These are phyloP conservation scores for Naganishia onofrii DNA, from an alignment of 768 basidiomycete genomes.

Conservation along the genomic window DNA sequence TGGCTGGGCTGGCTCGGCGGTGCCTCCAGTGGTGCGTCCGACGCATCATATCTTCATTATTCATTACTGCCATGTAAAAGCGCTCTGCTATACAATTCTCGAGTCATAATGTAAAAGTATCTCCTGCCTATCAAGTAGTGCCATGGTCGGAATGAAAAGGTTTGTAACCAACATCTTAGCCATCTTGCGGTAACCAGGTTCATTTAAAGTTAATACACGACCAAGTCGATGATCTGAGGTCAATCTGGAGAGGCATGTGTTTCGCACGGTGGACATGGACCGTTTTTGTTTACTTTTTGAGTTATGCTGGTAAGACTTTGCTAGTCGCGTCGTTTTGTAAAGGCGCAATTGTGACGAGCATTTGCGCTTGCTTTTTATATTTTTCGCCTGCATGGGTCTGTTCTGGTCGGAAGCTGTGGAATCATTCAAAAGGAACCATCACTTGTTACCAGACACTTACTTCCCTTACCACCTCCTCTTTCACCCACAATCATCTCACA, in stretches of 20 bases:
- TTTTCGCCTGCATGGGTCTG: slow-evolving; percentile 12
- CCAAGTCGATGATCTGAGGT: too few relatives aligned
- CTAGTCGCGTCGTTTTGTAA: not conserved
- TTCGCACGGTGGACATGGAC: slow-evolving; percentile 5
- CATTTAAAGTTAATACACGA: too few relatives aligned
- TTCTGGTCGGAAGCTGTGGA: not conserved
- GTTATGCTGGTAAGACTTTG: not conserved
- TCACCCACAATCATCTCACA: slow-evolving; percentile 23
- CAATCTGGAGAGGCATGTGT: not conserved
- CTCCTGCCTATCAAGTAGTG: too few relatives aligned
- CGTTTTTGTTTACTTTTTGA: slow-evolving; percentile 6
- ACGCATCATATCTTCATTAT: too few relatives aligned
- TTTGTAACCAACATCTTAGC: too few relatives aligned
- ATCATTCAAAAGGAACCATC: slow-evolving; percentile 22
- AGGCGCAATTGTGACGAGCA: slow-evolving; percentile 5
- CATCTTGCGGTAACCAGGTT: too few relatives aligned
- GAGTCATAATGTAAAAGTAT: too few relatives aligned
- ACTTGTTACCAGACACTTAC: not conserved
- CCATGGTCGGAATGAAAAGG: too few relatives aligned
- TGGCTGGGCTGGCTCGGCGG: slow-evolving; percentile 10
- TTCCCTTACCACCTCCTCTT: not conserved
- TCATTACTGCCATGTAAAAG: too few relatives aligned
- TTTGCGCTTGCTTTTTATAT: slow-evolving; percentile 15
- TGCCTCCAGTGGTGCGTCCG: not conserved
- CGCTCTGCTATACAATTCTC: too few relatives aligned